Base-by-base conservation (phyloP, 2,329 filamentous ascomycete species). In the Bimuria novae-zelandiae region DNA sequence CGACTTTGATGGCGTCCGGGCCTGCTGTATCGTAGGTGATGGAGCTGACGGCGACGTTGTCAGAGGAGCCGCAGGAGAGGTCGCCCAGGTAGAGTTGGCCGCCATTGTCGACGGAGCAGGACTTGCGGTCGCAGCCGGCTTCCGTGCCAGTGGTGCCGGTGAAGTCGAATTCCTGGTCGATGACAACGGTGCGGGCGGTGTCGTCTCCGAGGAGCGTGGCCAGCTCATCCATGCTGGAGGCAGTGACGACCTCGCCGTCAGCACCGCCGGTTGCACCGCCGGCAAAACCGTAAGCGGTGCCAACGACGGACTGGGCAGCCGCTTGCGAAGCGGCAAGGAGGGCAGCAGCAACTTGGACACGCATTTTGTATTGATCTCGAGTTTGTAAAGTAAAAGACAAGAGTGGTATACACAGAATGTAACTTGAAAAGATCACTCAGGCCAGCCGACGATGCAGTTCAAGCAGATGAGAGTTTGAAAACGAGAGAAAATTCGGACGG, bases 21-120 rank as follows among this genome's bases (percentile, higher is more conserved):
- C 70, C 67, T 25, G 70, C 72, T 33, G 67, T 63, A 55, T 74
- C 71, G 55, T 75, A 75, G 5, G 54, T 71, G 51, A 67, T 63
- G 7, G 61, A 64, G 54, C 57, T 65, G n/a, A 63, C 56, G 21
- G 60, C 41, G 6, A 61, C 56, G 21, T 57, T 62, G 19, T 58
- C 54, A n/a, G 45, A 49, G 11, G 45, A 46, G 25, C 53, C 58
- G 29, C 63, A 65, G 17, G 58, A 61, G 5, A 65, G 56, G 17
- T 64, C 60, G 7, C 63, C 61, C 17, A 65, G 53, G 30, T 65
- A 65, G 41, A 57, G 56, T 22, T 64, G 63, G 21, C 63, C 61
- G 3, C 61, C 61, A 6, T 47, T 50, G 29, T 40, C 29, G 11
- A 49, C 54, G 29, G 53, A 59, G 54, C 63, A 65, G 10, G 42